Conservation (phyloP, 345 rosid species). For the Pistacia integerrima region DNA sequence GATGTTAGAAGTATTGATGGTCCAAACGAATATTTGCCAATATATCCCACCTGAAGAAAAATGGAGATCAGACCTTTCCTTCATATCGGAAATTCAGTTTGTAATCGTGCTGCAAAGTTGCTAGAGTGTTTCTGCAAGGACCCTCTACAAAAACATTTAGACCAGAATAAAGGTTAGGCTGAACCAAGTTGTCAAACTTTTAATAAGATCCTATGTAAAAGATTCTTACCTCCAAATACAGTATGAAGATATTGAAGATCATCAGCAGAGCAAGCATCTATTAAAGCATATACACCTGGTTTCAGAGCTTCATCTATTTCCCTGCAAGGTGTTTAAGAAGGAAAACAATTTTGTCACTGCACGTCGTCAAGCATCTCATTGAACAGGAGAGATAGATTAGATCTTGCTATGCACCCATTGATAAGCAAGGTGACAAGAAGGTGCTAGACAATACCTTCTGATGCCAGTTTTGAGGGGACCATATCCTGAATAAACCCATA, state of each 20-base stretch:
- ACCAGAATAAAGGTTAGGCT: conserved; percentile 14
- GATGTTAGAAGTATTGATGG: neutral
- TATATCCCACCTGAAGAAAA: conserved; percentile 7
- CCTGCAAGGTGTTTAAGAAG: conserved; percentile 44
- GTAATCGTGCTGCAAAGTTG: conserved; percentile 75
- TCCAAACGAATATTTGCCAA: neutral
- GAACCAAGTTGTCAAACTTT: neutral
- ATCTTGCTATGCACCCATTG: neutral
- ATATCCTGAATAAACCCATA: conserved; percentile 71
- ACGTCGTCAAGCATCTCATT: neutral
- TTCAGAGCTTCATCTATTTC: conserved; percentile 86
- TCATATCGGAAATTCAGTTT: conserved; percentile 71
- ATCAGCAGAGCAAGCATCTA: conserved; percentile 76
- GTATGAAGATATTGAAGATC: conserved; percentile 91
- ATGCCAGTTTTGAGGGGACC: conserved; percentile 80
- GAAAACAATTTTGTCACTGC: conserved; percentile 7
- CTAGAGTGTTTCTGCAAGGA: conserved; percentile 81
- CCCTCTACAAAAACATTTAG: conserved; percentile 66
- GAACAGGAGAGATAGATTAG: neutral
- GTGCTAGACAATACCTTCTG: conserved; percentile 50
- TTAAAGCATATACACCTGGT: conserved; percentile 87
- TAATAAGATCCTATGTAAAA: neutral
- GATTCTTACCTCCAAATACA: conserved; percentile 71
- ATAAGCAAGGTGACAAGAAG: neutral
- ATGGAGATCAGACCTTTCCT: conserved; percentile 73